These are phyloP conservation scores for Tripterygium wilfordii DNA, from an alignment of 177 flowering plant genomes.

Conservation along the genomic window DNA sequence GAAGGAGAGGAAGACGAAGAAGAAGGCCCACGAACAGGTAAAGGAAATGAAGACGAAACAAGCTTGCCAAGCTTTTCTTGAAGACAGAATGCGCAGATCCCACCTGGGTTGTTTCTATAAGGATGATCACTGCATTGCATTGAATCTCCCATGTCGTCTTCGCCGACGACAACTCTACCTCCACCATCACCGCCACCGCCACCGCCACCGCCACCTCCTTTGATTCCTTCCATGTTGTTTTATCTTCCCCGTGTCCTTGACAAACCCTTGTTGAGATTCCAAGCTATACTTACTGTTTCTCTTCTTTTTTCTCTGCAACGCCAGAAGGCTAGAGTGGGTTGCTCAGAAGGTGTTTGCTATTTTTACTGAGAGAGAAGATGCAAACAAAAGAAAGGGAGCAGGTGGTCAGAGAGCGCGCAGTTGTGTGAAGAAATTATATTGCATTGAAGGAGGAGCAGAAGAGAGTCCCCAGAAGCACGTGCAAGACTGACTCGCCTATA, in stretches of 20 bases:
- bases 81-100: slow-evolving; percentile 80
- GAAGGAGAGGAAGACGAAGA: slow-evolving; percentile 52
- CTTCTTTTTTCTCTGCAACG: background rate
- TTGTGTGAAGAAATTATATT: slow-evolving; percentile 9
- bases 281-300: background rate
- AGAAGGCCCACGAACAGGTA: slow-evolving; percentile 30
- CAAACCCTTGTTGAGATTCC: background rate
- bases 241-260: background rate
- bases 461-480: slow-evolving; percentile 50
- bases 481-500: slow-evolving; percentile 28
- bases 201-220: background rate
- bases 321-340: background rate
- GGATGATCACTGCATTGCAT: slow-evolving; percentile 55
- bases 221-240: slow-evolving; percentile 16
- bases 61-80: slow-evolving; percentile 80
- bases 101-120: slow-evolving; percentile 51
- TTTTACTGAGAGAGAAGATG: slow-evolving; percentile 7
- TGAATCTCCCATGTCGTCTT: slow-evolving; percentile 40
- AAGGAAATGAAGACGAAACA: slow-evolving; percentile 44
- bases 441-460: slow-evolving; percentile 15
- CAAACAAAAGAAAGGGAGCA: slow-evolving; percentile 10
- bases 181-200: slow-evolving; percentile 11
- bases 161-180: slow-evolving; percentile 19
- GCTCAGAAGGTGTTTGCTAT: background rate
- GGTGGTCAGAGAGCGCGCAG: slow-evolving; percentile 18